Conservation (phyloP, 1,284 basidiomycete species). For the Tilletia setariae region DNA sequence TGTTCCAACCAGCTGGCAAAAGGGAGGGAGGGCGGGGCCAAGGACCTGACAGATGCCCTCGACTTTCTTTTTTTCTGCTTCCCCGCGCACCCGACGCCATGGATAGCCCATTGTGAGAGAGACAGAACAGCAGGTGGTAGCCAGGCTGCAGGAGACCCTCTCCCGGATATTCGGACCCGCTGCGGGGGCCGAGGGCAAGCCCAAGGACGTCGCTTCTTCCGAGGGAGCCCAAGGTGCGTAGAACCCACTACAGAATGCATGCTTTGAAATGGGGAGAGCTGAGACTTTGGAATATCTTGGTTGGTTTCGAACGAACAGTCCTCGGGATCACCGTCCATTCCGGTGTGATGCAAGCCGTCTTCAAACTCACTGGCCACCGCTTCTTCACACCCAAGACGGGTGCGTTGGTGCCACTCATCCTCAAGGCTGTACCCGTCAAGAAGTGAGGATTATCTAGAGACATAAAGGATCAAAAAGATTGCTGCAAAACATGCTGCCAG, state of each 20-base stretch:
- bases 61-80: neutral
- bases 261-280: too few relatives aligned
- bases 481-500: too few relatives aligned
- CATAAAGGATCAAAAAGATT: too few relatives aligned
- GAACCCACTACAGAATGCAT: too few relatives aligned
- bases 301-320: too few relatives aligned
- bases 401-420: slow-evolving; percentile 32
- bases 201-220: neutral
- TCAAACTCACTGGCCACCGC: slow-evolving; percentile 27
- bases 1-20: too few relatives aligned
- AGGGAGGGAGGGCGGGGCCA: too few relatives aligned
- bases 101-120: neutral
- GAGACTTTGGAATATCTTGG: too few relatives aligned
- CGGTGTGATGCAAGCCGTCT: slow-evolving; percentile 36
- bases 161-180: neutral
- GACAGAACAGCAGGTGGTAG: neutral
- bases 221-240: slow-evolving; percentile 4
- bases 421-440: slow-evolving; percentile 37
- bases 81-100: too few relatives aligned
- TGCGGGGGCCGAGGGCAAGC: neutral
- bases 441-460: too few relatives aligned
- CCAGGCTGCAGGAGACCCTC: neutral
- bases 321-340: slow-evolving; percentile 32
- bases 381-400: slow-evolving; percentile 29
- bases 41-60: too few relatives aligned